Conservation (phyloP, 768 basidiomycete genomes). For the Trametes cingulata region DNA sequence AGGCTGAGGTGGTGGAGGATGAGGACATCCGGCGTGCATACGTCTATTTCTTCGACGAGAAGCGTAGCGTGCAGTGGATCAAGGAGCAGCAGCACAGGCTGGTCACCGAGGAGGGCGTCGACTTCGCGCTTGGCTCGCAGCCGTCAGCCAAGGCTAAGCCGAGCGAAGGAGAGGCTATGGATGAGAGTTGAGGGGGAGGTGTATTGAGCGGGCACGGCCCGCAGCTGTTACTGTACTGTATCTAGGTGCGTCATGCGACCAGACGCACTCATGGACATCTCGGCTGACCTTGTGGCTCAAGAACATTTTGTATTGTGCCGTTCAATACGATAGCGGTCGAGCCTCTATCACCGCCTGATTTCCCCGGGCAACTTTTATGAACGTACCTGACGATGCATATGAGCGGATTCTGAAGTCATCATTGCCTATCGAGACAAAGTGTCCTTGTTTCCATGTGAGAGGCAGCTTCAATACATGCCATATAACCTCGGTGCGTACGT, state of each 20-base stretch:
- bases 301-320: neutral
- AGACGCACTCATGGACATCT: neutral
- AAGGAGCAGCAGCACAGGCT: slow-evolving; percentile 78
- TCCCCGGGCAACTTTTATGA: neutral
- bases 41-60: slow-evolving; percentile 90
- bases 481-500: neutral
- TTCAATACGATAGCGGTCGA: neutral
- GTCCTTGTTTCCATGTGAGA: neutral
- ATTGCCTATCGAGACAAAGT: slow-evolving; percentile 7
- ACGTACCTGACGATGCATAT: neutral
- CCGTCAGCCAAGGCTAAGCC: neutral
- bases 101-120: slow-evolving; percentile 70
- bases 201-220: neutral
- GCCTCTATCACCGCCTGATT: neutral
- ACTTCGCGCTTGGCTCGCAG: slow-evolving; percentile 26
- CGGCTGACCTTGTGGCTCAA: neutral
- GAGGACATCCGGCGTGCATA: slow-evolving; percentile 86
- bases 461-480: neutral
- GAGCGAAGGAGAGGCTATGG: slow-evolving; percentile 34
- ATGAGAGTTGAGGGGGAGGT: slow-evolving; percentile 30
- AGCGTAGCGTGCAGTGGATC: slow-evolving; percentile 88
- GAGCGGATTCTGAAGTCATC: neutral
- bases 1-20: slow-evolving; percentile 76
- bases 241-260: slow-evolving; percentile 8
- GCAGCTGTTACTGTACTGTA: slow-evolving; percentile 4